phyloP scores from a whole-genome alignment of 2,329 filamentous ascomycete genomes.

The Colletotrichum sp. region DNA sequence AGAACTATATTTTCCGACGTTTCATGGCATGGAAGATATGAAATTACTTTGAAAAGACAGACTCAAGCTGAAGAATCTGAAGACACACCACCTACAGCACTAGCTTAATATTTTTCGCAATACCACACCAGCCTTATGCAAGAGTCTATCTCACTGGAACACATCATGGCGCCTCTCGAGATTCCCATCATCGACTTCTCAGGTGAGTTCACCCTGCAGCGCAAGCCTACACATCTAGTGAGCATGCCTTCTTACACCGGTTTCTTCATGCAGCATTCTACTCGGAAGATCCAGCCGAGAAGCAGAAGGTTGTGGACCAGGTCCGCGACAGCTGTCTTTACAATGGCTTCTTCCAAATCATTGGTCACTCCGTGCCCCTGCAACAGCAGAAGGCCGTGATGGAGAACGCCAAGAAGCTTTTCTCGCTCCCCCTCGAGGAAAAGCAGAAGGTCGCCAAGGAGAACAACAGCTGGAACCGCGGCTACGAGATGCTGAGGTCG shows the following conservation, averaged over 20 bases:
- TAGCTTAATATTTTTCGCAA: neutral
- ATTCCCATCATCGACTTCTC: conserved; percentile 35
- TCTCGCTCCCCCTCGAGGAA: conserved; percentile 44
- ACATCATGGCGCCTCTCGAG: conserved; percentile 12
- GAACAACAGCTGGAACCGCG: conserved; percentile 47
- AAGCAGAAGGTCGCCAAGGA: conserved; percentile 47
- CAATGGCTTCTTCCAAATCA: conserved; percentile 60
- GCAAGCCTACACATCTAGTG: too few species aligned
- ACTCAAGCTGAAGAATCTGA: neutral
- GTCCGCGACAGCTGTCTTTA: conserved; percentile 46
- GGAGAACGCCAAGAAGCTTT: conserved; percentile 48
- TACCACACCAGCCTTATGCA: too few species aligned
- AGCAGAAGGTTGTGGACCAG: conserved; percentile 35
- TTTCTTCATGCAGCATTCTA: conserved; percentile 21
- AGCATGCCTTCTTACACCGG: neutral
- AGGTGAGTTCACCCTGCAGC: conserved; percentile 10
- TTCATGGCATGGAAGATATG: neutral
- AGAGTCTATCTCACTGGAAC: neutral
- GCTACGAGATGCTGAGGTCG: conserved; percentile 53
- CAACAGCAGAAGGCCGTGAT: conserved; percentile 45
- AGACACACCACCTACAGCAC: neutral
- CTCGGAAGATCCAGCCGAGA: conserved; percentile 25
- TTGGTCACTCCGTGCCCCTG: conserved; percentile 49
- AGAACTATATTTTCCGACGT: neutral
- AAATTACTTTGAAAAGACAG: neutral